Base-by-base conservation (phyloP, 129 eudicot genomes). In the Artemisia annua region DNA sequence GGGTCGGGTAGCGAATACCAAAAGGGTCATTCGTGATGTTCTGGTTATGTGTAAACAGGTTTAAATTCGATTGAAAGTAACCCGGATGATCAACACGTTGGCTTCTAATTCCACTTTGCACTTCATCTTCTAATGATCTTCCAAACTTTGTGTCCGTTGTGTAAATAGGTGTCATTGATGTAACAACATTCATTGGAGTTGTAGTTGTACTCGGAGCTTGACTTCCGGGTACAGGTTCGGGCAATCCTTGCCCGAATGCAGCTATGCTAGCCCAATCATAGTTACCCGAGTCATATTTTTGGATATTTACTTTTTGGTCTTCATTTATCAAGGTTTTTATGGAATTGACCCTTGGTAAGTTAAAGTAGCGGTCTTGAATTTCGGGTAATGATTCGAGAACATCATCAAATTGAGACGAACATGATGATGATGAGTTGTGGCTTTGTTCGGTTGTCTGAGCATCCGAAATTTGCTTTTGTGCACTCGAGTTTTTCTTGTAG, bases 181-280 rank as follows among this genome's bases (percentile, higher is more conserved):
- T 86, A 75, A 74, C 79, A 43, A 70, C 88, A 82, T 84, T 81
- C 61, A 65, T 64, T 43, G 11, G 19, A 22, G 64, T 6, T 30
- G 71, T 74, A 72, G 19, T 50, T 54, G 83, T 0, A 58, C 44
- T 13, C 35, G 80, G 89, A 35, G 74, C 63, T 54, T 78, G 85
- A 39, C 51, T 19, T 24, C 62, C 68, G 11, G 81, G 48, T 0
- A 71, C 78, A n/a, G 78, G 76, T 2, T 89, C 98, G n/a, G 89
- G 85, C 13, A 84, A 39, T 39, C 44, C 44, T 39, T 39, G 79
- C 65, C 88, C 97, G 11, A 78, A 78, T 66, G 82, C 77, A 0
- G 98, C 96, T 44, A 89, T 81, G 39, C 79, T 81, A 11, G 90
- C 91, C 98, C 97, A 93, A 57, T 93, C 92, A 52, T 89, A 89